phyloP scores from a whole-genome alignment of 2,329 filamentous ascomycete genomes.

The Pseudogymnoascus sp. region DNA sequence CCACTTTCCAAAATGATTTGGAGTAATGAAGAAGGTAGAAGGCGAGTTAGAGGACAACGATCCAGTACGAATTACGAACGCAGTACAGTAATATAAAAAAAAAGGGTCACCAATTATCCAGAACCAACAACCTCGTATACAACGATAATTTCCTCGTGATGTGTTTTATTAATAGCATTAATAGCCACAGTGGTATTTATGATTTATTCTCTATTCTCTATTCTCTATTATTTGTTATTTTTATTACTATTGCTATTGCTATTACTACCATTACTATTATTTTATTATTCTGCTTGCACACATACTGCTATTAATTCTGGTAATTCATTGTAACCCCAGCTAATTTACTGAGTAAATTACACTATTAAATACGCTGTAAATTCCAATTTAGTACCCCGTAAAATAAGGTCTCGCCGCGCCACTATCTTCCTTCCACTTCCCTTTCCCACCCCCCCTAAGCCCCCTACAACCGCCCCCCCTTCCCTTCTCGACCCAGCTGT shows the following conservation, averaged over 20 bases:
- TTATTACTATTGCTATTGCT: neutral
- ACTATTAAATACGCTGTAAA: neutral
- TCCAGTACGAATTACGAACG: conserved; percentile 8
- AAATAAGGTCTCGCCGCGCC: conserved; percentile 1
- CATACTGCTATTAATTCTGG: neutral
- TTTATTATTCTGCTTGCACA: neutral
- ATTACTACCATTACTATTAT: neutral
- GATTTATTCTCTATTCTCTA: neutral
- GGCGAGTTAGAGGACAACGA: neutral
- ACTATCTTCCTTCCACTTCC: neutral
- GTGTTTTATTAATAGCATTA: neutral
- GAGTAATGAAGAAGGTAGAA: neutral
- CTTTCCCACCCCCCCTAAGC: neutral
- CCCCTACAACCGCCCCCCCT: neutral
- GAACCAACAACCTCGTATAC: conserved; percentile 1
- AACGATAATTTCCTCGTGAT: neutral
- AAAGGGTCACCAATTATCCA: neutral
- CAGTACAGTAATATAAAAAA: conserved; percentile 12
- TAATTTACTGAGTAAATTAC: conserved; percentile 1
- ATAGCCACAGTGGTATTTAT: neutral
- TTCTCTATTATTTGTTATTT: neutral
- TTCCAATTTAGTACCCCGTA: neutral
- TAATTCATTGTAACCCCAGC: neutral
- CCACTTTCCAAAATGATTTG: neutral
- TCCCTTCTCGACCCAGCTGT: neutral